Conservation (phyloP, 495 filamentous ascomycete genomes). For the Aspergillus haitiensis region DNA sequence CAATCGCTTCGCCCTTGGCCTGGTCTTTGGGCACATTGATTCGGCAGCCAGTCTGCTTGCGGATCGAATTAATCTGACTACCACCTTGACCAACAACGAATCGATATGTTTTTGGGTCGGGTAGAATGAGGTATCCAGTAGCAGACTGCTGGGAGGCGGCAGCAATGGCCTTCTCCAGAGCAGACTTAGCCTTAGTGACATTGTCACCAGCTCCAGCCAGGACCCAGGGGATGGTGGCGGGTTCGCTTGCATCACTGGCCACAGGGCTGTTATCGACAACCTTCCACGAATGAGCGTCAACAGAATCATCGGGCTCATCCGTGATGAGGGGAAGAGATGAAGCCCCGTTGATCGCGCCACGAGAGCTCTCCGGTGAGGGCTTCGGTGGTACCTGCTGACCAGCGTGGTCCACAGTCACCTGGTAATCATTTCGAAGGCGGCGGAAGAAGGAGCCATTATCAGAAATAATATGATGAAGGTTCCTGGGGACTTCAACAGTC, state of each 20-base stretch:
- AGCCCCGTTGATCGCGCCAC: slow-evolving; percentile 45
- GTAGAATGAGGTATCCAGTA: slow-evolving; percentile 84
- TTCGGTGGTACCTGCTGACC: slow-evolving; percentile 72
- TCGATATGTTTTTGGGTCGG: slow-evolving; percentile 85
- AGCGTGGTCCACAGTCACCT: slow-evolving; percentile 86
- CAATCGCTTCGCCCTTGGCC: slow-evolving; percentile 76
- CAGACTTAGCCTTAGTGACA: slow-evolving; percentile 72
- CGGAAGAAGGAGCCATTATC: slow-evolving; percentile 94
- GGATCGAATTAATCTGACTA: slow-evolving; percentile 86
- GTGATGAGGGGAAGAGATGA: slow-evolving; percentile 80
- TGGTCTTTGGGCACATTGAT: slow-evolving; percentile 88
- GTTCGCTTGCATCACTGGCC: slow-evolving; percentile 44
- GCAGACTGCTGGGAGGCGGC: slow-evolving; percentile 68
- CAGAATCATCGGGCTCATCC: slow-evolving; percentile 64
- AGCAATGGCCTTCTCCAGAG: slow-evolving; percentile 67
- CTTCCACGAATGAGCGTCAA: slow-evolving; percentile 76
- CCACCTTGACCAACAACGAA: slow-evolving; percentile 88
- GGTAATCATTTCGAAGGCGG: slow-evolving; percentile 73
- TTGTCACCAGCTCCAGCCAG: slow-evolving; percentile 75
- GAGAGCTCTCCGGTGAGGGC: slow-evolving; percentile 47
- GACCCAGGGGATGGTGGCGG: slow-evolving; percentile 87
- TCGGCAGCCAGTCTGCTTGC: slow-evolving; percentile 86
- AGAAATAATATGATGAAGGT: slow-evolving; percentile 77
- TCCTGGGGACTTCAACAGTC: slow-evolving; percentile 75
- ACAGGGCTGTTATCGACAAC: slow-evolving; percentile 58